Base-by-base conservation (phyloP, 768 basidiomycete species). In the Tricholoma matsutake region DNA sequence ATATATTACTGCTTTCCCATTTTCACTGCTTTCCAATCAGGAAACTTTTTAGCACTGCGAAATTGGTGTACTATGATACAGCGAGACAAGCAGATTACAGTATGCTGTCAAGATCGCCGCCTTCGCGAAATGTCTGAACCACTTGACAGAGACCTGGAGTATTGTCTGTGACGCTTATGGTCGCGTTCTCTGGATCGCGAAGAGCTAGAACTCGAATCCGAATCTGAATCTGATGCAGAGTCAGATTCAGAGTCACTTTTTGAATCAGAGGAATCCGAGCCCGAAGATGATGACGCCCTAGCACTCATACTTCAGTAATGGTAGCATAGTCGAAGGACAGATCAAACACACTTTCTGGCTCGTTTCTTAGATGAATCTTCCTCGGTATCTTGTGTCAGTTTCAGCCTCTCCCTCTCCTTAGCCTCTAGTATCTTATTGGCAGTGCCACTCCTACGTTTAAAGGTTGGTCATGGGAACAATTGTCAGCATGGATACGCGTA, bases 361-460 rank as follows among this genome's bases (percentile, higher is more conserved):
- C 68, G 78, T 64, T 75, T 81, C 68, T 73, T 80, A 59, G 76
- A 71, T 25, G 75, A 70, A 43, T 74, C 74, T 58, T 79, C 75
- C 22, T 71, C 78, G 31, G 69, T 73, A 62, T 75, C 73, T 59
- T 78, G 71, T 29, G 66, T 77, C 28, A 67, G 73, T 63, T 81
- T 81, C 62, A 78, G 78, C 39, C 92, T 76, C 64, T 87, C 87
- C 70, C 89, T 92, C 73, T 94, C 92, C 68, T 91, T 94, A 20
- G 81, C 85, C 68, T 88, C 89, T 28, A 97, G 70, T 43, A 97
- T 95, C 67, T 83, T 85, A 69, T 94, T 88, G 20, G 94, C 94
- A n/a, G 86, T 86, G 1, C 94, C 94, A 20, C 74, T 82, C 68
- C 91, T 91, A 64, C 34, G 58, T 20, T 43, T 22, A 28, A 52